phyloP scores from a whole-genome alignment of 768 basidiomycete genomes.

The Termitomyces sp. region DNA sequence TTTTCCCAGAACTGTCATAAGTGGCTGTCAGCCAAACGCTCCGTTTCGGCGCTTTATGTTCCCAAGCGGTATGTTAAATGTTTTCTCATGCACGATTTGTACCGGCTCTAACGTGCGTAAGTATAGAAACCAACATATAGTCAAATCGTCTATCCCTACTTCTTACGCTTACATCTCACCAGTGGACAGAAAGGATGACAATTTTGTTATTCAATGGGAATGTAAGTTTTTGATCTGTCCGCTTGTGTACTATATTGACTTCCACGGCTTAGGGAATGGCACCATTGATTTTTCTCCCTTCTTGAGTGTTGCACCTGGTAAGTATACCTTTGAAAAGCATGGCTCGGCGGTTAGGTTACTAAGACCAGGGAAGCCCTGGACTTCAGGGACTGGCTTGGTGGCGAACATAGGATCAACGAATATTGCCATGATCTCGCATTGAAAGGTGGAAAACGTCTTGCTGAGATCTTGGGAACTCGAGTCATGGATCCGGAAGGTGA shows the following conservation, averaged over 20 bases:
- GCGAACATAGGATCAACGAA: slow-evolving; percentile 70
- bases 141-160: slow-evolving; percentile 60
- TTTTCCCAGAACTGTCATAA: slow-evolving; percentile 72
- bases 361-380: slow-evolving; percentile 50
- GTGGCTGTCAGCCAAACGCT: slow-evolving; percentile 74
- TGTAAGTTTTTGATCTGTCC: slow-evolving; percentile 18
- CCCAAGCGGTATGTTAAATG: slow-evolving; percentile 40
- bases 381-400: slow-evolving; percentile 78
- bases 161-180: slow-evolving; percentile 46
- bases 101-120: neutral
- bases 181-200: slow-evolving; percentile 24
- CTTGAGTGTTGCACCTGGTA: slow-evolving; percentile 50
- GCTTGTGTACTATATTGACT: neutral
- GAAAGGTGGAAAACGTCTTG: slow-evolving; percentile 60
- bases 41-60: slow-evolving; percentile 71
- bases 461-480: slow-evolving; percentile 59
- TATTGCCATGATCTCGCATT: slow-evolving; percentile 75
- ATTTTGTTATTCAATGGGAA: slow-evolving; percentile 43
- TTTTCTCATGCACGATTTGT: neutral
- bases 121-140: slow-evolving; percentile 60
- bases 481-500: slow-evolving; percentile 63
- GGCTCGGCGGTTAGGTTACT: neutral
- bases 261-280: slow-evolving; percentile 43
- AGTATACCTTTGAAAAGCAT: neutral
- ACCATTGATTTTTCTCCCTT: slow-evolving; percentile 50